A percentile compares a stretch with the other conserved stretches of the same genome.
These are phyloP conservation scores for Meira nashicola DNA, from an alignment of 1,284 basidiomycete genomes.

Conservation along the genomic window DNA sequence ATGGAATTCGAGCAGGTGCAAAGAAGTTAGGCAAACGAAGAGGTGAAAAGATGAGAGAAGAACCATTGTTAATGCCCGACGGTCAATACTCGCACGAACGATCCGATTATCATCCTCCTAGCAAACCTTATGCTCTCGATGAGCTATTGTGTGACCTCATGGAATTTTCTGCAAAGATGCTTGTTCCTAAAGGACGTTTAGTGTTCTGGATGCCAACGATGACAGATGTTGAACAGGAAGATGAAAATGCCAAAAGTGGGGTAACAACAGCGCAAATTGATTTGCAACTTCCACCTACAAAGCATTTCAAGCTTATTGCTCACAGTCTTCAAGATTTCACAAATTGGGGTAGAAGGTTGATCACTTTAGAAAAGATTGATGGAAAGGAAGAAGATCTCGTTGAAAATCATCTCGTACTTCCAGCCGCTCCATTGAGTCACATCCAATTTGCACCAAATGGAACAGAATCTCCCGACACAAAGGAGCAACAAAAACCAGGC, in stretches of 20 bases:
- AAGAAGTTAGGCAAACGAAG: constrained; percentile 76
- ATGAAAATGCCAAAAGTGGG: constrained; percentile 58
- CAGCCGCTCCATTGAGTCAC: not conserved
- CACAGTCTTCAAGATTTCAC: constrained; percentile 94
- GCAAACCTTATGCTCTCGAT: constrained; percentile 86
- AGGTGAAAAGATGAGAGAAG: constrained; percentile 48
- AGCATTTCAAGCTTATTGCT: constrained; percentile 79
- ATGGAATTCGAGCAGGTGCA: constrained; percentile 92
- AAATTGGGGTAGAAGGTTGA: constrained; percentile 72
- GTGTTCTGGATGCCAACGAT: constrained; percentile 66
- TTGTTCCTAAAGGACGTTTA: constrained; percentile 78
- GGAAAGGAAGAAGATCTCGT: not conserved
- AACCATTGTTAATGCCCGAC: constrained; percentile 48
- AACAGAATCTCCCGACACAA: no score
- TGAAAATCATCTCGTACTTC: not conserved
- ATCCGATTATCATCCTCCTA: constrained; percentile 61
- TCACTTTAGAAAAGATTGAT: constrained; percentile 39
- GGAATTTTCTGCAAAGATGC: constrained; percentile 72
- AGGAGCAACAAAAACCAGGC: no score
- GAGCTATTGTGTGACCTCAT: constrained; percentile 77
- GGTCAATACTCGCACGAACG: constrained; percentile 43
- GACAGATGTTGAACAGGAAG: constrained; percentile 11
- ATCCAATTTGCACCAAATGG: no score
- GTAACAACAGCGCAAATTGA: constrained; percentile 77
- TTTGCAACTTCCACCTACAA: constrained; percentile 63